A percentile compares a stretch with the other conserved stretches of the same genome.
Evolutionary conservation across 2,329 filamentous ascomycete species (phyloP).

Genomic region (Zymoseptoria pseudotritici): DNA sequence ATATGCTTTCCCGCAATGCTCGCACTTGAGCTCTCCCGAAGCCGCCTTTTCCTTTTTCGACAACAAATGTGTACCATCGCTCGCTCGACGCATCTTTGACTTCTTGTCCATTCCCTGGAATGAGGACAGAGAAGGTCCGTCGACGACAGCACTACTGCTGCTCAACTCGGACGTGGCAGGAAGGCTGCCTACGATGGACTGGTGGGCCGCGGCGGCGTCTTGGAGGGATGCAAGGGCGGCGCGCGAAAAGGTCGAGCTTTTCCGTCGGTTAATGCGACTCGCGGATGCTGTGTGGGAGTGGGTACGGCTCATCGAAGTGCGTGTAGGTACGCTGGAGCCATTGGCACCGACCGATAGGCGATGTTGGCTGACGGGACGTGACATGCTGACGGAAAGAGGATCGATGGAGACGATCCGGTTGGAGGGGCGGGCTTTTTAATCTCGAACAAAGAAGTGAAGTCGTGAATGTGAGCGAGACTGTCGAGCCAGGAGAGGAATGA

Average conservation of each 20-base stretch:
- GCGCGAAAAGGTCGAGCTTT: conserved; percentile 81
- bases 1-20: conserved; percentile 98
- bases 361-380: conserved; percentile 34
- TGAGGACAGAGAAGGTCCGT: conserved; percentile 54
- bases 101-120: conserved; percentile 43
- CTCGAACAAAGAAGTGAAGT: background rate
- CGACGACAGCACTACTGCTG: conserved; percentile 52
- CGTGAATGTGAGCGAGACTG: background rate
- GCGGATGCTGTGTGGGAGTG: conserved; percentile 76
- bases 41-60: conserved; percentile 75
- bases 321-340: conserved; percentile 55
- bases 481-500: background rate
- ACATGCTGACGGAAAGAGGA: background rate
- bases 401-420: background rate
- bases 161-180: conserved; percentile 41
- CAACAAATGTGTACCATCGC: conserved; percentile 77
- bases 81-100: conserved; percentile 56
- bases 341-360: conserved; percentile 45
- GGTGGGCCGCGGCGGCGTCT: conserved; percentile 49
- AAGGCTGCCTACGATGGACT: conserved; percentile 58
- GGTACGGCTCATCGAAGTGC: conserved; percentile 61
- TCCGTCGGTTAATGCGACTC: conserved; percentile 83
- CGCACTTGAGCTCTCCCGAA: conserved; percentile 83
- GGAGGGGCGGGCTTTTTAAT: background rate
- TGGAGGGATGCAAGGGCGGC: conserved; percentile 40